phyloP scores from a whole-genome alignment of 2,329 filamentous ascomycete genomes.

The Aspergillus pseudoterreus region DNA sequence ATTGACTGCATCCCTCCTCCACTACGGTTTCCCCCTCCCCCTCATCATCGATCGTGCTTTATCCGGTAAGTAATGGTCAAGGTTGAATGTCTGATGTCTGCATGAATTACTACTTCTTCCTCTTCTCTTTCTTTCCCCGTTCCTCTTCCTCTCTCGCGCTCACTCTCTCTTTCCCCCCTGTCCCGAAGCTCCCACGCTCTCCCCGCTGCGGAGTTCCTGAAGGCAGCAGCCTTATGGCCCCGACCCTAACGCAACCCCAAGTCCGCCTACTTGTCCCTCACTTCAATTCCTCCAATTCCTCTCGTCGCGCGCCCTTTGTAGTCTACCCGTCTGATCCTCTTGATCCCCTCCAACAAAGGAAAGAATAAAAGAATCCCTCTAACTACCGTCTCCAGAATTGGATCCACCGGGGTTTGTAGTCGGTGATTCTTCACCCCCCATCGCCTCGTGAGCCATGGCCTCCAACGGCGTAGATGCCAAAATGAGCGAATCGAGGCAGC shows the following conservation, averaged over 20 bases:
- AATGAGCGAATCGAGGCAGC: conserved; percentile 69
- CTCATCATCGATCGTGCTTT: not conserved
- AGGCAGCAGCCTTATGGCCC: not conserved
- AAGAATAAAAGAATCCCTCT: conserved; percentile 2
- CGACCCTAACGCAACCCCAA: not conserved
- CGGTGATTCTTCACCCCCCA: conserved; percentile 14
- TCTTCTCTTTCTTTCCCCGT: not conserved
- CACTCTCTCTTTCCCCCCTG: not conserved
- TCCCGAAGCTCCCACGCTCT: not conserved
- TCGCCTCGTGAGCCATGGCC: conserved; percentile 23
- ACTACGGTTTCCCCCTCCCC: not conserved
- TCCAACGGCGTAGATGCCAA: conserved; percentile 24
- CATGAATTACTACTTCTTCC: not conserved
- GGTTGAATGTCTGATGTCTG: not conserved
- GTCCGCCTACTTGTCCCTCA: not conserved
- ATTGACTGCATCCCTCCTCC: not conserved
- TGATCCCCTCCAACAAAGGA: not conserved
- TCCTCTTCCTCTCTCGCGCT: not conserved
- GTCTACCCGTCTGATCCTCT: too few species aligned
- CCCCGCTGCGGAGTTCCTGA: not conserved
- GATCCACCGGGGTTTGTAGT: conserved; percentile 11
- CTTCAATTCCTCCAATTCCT: not conserved
- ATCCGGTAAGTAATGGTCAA: too few species aligned
- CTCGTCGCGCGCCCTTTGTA: too few species aligned
- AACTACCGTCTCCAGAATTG: conserved; percentile 6